Conservation (phyloP, 2,329 filamentous ascomycete genomes). For the Sclerotinia borealis region DNA sequence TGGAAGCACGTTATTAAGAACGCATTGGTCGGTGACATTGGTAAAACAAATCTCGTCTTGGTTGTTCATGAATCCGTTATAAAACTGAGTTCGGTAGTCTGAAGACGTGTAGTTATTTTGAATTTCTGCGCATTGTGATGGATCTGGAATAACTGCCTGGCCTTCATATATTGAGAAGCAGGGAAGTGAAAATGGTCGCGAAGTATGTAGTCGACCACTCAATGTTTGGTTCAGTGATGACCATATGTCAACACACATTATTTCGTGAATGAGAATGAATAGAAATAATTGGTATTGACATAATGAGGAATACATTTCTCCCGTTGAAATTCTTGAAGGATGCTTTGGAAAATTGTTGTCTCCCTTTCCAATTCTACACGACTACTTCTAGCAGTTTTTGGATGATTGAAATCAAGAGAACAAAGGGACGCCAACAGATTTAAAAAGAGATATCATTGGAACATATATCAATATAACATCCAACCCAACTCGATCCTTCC, state of each 20-base stretch:
- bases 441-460: not conserved
- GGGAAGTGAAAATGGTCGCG: slow-evolving; percentile 26
- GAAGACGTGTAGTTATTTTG: slow-evolving; percentile 28
- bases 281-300: not conserved
- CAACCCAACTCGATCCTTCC: too few relatives aligned
- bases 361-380: not conserved
- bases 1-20: slow-evolving; percentile 24
- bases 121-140: slow-evolving; percentile 22
- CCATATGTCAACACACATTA: slow-evolving; percentile 1
- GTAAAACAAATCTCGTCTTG: slow-evolving; percentile 30
- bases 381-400: not conserved
- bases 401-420: not conserved
- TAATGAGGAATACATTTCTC: not conserved
- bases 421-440: not conserved
- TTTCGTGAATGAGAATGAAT: not conserved
- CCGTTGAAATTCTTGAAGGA: not conserved
- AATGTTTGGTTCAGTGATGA: slow-evolving; percentile 20
- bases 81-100: slow-evolving; percentile 21
- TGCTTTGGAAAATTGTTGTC: not conserved
- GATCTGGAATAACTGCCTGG: slow-evolving; percentile 14
- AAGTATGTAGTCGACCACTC: slow-evolving; percentile 19
- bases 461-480: too few relatives aligned
- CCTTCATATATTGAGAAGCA: slow-evolving; percentile 31
- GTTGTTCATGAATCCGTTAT: slow-evolving; percentile 27
- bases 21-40: slow-evolving; percentile 28